Conservation (phyloP, 2,329 filamentous ascomycete genomes). For the Fusarium praegraminearum region DNA sequence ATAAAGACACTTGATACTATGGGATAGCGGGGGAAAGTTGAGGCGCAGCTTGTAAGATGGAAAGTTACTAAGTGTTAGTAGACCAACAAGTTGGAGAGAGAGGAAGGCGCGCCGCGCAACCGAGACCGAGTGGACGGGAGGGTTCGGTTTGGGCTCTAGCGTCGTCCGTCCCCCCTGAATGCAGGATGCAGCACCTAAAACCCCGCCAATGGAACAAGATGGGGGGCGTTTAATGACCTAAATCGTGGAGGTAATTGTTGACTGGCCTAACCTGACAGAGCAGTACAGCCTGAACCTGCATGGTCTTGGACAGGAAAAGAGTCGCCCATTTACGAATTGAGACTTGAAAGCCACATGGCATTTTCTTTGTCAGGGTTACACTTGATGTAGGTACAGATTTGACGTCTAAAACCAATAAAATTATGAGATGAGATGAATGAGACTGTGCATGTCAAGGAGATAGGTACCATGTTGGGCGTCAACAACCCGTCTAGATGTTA, state of each 20-base stretch:
- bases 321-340: slow-evolving; percentile 31
- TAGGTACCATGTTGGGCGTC: slow-evolving; percentile 18
- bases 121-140: slow-evolving; percentile 25
- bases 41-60: slow-evolving; percentile 38
- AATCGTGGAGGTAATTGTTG: background rate
- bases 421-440: background rate
- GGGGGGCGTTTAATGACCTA: slow-evolving; percentile 2
- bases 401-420: background rate
- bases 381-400: slow-evolving; percentile 27
- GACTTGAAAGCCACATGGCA: slow-evolving; percentile 23
- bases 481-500: slow-evolving; percentile 6
- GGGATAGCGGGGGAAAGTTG: slow-evolving; percentile 33
- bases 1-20: background rate
- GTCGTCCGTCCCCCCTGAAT: slow-evolving; percentile 21
- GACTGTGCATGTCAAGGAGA: background rate
- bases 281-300: background rate
- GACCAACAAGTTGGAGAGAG: background rate
- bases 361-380: slow-evolving; percentile 24
- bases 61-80: background rate
- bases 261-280: background rate
- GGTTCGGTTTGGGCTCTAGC: slow-evolving; percentile 39
- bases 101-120: slow-evolving; percentile 30
- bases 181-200: slow-evolving; percentile 38
- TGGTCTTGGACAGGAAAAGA: background rate
- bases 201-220: slow-evolving; percentile 42